These are phyloP conservation scores for Phytophthora citricola DNA, from an alignment of 352 stramenopile species.

Conservation along the genomic window DNA sequence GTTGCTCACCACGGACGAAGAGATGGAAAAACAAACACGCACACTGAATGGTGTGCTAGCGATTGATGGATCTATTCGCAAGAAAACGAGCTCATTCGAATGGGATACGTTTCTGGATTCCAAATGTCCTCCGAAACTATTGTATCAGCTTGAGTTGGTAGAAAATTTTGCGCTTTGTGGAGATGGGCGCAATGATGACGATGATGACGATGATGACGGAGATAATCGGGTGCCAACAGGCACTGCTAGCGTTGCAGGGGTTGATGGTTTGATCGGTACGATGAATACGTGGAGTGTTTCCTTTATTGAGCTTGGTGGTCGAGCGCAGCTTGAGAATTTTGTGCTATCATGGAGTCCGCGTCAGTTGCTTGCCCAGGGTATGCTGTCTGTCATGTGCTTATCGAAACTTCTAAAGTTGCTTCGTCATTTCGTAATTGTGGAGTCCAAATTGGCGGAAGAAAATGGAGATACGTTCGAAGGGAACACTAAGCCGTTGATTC, in stretches of 20 bases:
- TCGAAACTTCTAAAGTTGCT: slow-evolving; percentile 77
- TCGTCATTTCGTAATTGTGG: slow-evolving; percentile 71
- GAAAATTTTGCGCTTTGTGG: slow-evolving; percentile 65
- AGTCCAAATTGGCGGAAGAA: slow-evolving; percentile 44
- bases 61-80: slow-evolving; percentile 75
- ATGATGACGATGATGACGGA: slow-evolving; percentile 29
- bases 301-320: slow-evolving; percentile 73
- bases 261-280: slow-evolving; percentile 43
- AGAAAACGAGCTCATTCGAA: slow-evolving; percentile 47
- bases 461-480: slow-evolving; percentile 27
- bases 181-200: slow-evolving; percentile 29
- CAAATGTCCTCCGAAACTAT: slow-evolving; percentile 59
- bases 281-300: slow-evolving; percentile 69
- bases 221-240: slow-evolving; percentile 2
- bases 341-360: slow-evolving; percentile 47
- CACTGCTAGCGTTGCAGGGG: slow-evolving; percentile 4
- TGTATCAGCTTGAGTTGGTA: slow-evolving; percentile 75
- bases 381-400: slow-evolving; percentile 68
- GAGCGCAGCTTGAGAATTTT: slow-evolving; percentile 59
- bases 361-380: slow-evolving; percentile 48
- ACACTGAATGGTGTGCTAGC: slow-evolving; percentile 67
- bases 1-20: slow-evolving; percentile 60
- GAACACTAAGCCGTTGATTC: slow-evolving; percentile 44
- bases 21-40: slow-evolving; percentile 77
- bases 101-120: slow-evolving; percentile 71